Evolutionary conservation across 2,329 filamentous ascomycete genomes (phyloP).

Genomic region (Acrocalymma vagum): DNA sequence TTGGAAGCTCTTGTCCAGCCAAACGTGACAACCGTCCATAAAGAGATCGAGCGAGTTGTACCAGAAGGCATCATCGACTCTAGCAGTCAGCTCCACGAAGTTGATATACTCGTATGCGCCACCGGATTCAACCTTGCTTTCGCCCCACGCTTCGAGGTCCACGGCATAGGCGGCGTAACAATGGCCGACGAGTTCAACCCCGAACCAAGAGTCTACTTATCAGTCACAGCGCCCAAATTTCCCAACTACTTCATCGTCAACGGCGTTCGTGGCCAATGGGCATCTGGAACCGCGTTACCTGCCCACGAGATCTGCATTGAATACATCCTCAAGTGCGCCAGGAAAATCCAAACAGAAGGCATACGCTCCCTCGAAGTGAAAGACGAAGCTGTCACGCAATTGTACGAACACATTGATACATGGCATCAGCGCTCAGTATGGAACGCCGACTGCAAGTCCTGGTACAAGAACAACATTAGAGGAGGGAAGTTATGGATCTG

Average conservation of each 20-base stretch:
- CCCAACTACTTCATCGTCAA: conserved; percentile 29
- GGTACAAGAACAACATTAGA: too few relatives aligned
- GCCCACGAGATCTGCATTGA: conserved; percentile 2
- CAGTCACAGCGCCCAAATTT: conserved; percentile 30
- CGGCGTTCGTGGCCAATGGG: conserved; percentile 2
- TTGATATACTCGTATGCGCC: conserved; percentile 66
- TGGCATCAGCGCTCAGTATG: conserved; percentile 4
- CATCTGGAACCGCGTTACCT: conserved; percentile 2
- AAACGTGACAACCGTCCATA: conserved; percentile 57
- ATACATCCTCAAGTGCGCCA: conserved; percentile 4
- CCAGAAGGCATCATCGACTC: conserved; percentile 8
- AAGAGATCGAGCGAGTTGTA: conserved; percentile 1
- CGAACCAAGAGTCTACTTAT: conserved; percentile 27
- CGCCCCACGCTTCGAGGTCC: conserved; percentile 42
- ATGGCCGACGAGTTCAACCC: neutral
- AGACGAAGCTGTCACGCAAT: conserved; percentile 1
- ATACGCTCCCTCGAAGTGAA: conserved; percentile 2
- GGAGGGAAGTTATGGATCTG: too few relatives aligned
- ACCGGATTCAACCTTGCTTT: conserved; percentile 53
- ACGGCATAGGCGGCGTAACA: conserved; percentile 43
- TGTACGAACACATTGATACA: conserved; percentile 6
- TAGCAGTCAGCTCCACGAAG: conserved; percentile 64
- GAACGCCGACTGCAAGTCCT: conserved; percentile 1
- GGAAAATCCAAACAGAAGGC: conserved; percentile 3
- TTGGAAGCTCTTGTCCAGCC: conserved; percentile 67